Evolutionary conservation across 176 grass and related monocot species (phyloP).

Genomic region (Oryza coarctata): DNA sequence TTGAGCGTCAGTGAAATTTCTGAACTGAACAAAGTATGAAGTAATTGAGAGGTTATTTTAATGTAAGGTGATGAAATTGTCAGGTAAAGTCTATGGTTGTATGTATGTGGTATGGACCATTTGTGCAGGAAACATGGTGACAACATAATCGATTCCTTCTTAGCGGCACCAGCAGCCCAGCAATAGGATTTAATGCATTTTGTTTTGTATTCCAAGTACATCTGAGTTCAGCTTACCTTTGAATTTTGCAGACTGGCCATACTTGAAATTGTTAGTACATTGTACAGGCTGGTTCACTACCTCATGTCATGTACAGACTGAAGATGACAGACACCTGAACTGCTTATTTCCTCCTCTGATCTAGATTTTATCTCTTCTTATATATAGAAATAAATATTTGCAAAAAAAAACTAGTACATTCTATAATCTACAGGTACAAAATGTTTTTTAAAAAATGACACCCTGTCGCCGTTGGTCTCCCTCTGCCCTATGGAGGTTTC

Average conservation of each 20-base stretch:
- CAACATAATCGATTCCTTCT: slow-evolving; percentile 23
- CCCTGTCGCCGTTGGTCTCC: slow-evolving; percentile 5
- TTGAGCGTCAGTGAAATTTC: not conserved
- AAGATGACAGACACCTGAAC: slow-evolving; percentile 29
- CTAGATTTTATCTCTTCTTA: slow-evolving; percentile 53
- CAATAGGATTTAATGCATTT: slow-evolving; percentile 21
- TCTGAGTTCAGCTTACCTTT: slow-evolving; percentile 24
- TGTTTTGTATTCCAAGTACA: slow-evolving; percentile 13
- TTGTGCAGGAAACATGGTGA: slow-evolving; percentile 26
- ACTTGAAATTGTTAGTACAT: not conserved
- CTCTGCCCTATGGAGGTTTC: slow-evolving; percentile 1
- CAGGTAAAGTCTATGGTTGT: not conserved
- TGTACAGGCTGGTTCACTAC: slow-evolving; percentile 24
- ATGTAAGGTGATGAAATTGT: slow-evolving; percentile 30
- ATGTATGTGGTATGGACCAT: slow-evolving; percentile 38
- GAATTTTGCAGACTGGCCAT: slow-evolving; percentile 2
- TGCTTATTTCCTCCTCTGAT: slow-evolving; percentile 34
- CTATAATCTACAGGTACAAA: slow-evolving; percentile 67
- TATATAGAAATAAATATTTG: slow-evolving; percentile 66
- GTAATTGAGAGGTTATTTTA: slow-evolving; percentile 20
- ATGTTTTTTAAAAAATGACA: not conserved
- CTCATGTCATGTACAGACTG: slow-evolving; percentile 43
- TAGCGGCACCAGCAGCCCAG: slow-evolving; percentile 18
- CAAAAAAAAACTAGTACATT: slow-evolving; percentile 69
- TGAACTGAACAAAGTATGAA: slow-evolving; percentile 18